A percentile compares a stretch with the other conserved stretches of the same genome.
These are phyloP conservation scores for Pulveroboletus frians DNA, from an alignment of 768 basidiomycete species.

Conservation along the genomic window DNA sequence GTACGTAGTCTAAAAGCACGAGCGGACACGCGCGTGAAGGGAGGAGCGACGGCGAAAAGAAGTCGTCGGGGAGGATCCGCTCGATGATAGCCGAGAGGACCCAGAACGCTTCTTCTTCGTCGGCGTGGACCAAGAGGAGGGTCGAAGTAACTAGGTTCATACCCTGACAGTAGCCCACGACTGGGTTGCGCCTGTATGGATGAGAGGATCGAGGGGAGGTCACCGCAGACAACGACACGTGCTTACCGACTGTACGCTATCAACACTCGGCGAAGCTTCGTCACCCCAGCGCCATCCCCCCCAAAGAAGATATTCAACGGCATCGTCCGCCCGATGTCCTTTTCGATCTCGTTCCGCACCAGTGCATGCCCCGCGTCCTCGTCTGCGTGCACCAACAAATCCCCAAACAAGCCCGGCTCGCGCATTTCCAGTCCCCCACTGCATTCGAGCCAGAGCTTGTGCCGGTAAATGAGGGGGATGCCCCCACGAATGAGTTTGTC, in stretches of 20 bases:
- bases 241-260: slow-evolving; percentile 86
- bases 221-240: not conserved
- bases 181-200: slow-evolving; percentile 69
- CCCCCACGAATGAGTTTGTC: slow-evolving; percentile 76
- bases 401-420: slow-evolving; percentile 86
- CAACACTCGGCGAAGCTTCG: slow-evolving; percentile 85
- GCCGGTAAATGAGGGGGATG: slow-evolving; percentile 82
- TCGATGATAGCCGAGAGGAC: slow-evolving; percentile 86
- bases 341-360: slow-evolving; percentile 83
- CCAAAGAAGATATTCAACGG: slow-evolving; percentile 96
- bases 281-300: slow-evolving; percentile 90
- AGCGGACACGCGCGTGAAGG: slow-evolving; percentile 93
- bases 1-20: slow-evolving; percentile 84
- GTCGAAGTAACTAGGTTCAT: slow-evolving; percentile 97
- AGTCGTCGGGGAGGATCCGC: slow-evolving; percentile 82
- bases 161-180: slow-evolving; percentile 91
- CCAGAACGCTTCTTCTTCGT: slow-evolving; percentile 98
- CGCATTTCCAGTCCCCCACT: slow-evolving; percentile 88
- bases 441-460: slow-evolving; percentile 90
- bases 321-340: slow-evolving; percentile 90
- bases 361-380: slow-evolving; percentile 40
- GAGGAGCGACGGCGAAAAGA: slow-evolving; percentile 88
- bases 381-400: slow-evolving; percentile 58
- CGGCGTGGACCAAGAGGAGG: slow-evolving; percentile 83
- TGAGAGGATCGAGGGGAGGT: not conserved